Evolutionary conservation across 23 red algal genomes (phyloP).

Genomic region (Agarophyton chilense): DNA sequence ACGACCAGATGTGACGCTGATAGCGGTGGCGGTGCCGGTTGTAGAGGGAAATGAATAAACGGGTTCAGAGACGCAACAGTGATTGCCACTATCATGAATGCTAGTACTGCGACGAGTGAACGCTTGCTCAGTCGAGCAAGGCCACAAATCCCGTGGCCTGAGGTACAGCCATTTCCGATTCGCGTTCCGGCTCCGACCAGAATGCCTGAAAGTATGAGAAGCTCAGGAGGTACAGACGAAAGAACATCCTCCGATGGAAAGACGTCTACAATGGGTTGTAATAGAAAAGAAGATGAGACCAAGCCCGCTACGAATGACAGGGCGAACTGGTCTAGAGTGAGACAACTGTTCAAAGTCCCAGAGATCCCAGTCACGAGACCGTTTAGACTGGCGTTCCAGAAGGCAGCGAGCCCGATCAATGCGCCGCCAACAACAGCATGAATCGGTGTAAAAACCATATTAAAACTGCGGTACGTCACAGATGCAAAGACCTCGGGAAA

Average conservation of each 20-base stretch:
- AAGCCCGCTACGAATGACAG: slow-evolving; percentile 34
- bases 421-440: slow-evolving; percentile 52
- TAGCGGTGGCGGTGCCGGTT: not conserved
- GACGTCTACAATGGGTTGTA: not conserved
- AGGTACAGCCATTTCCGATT: slow-evolving; percentile 76
- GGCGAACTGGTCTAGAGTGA: not conserved
- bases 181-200: slow-evolving; percentile 72
- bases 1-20: not conserved
- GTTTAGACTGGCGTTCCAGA: slow-evolving; percentile 23
- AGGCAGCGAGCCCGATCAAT: slow-evolving; percentile 46
- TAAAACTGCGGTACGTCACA: not conserved
- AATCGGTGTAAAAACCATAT: slow-evolving; percentile 39
- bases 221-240: not conserved
- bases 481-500: not conserved
- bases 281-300: not conserved
- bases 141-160: slow-evolving; percentile 81
- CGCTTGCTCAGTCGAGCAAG: slow-evolving; percentile 58
- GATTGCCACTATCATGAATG: slow-evolving; percentile 57
- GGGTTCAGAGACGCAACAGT: slow-evolving; percentile 18
- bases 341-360: slow-evolving; percentile 30
- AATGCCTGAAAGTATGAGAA: slow-evolving; percentile 22
- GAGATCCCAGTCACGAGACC: slow-evolving; percentile 58
- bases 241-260: slow-evolving; percentile 22
- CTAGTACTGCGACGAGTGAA: slow-evolving; percentile 39
- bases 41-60: not conserved